Conservation (phyloP, 805 yeast genomes). For the Saccharomycopsis malanga region DNA sequence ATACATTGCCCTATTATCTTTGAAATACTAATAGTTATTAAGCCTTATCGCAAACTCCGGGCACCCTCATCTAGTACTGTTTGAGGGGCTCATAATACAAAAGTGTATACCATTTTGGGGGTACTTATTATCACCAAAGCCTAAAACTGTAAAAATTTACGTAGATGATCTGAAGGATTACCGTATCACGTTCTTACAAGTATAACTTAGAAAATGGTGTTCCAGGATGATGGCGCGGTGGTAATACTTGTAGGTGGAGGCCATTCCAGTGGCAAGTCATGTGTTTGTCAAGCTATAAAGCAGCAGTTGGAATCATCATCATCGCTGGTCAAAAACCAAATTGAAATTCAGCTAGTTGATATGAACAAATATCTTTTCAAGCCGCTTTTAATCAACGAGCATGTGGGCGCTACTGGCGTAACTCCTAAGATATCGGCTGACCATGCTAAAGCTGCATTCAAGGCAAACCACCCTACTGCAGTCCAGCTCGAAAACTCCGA, state of each 20-base stretch:
- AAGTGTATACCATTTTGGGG: too few relatives aligned
- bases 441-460: not conserved
- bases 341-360: constrained; percentile 14
- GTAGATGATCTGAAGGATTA: too few relatives aligned
- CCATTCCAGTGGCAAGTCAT: constrained; percentile 19
- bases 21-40: too few relatives aligned
- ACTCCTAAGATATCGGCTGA: not conserved
- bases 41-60: too few relatives aligned
- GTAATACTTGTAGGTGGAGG: constrained; percentile 21
- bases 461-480: not conserved
- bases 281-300: constrained; percentile 10
- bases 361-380: constrained; percentile 14
- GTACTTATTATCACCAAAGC: too few relatives aligned
- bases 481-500: not conserved
- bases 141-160: too few relatives aligned
- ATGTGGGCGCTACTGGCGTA: not conserved
- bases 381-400: not conserved
- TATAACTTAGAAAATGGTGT: too few relatives aligned
- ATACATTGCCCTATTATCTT: too few relatives aligned
- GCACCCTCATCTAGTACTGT: too few relatives aligned
- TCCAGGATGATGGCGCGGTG: constrained; percentile 5
- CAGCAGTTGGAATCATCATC: constrained; percentile 3
- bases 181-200: too few relatives aligned
- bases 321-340: not conserved
- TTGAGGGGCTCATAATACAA: too few relatives aligned